These are phyloP conservation scores for Phylloporus sp. DNA, from an alignment of 1,284 basidiomycete genomes.

Conservation along the genomic window DNA sequence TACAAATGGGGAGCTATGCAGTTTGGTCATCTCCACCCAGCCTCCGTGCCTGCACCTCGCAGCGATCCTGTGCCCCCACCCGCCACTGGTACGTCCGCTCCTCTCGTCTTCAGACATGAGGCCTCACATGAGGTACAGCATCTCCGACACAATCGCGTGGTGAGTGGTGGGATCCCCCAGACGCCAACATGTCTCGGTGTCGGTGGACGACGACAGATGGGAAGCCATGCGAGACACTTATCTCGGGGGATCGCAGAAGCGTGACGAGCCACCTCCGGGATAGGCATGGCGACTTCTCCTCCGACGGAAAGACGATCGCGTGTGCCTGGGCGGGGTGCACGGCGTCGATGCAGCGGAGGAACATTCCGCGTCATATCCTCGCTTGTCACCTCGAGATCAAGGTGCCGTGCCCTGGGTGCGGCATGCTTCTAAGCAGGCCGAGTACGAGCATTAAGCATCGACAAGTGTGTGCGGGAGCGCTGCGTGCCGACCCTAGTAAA, in stretches of 20 bases:
- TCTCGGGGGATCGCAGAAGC: slow-evolving; percentile 31
- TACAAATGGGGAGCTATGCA: slow-evolving; percentile 6
- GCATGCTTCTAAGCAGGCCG: slow-evolving; percentile 29
- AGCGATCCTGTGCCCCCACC: slow-evolving; percentile 16
- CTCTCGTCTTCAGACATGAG: neutral
- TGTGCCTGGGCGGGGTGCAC: slow-evolving; percentile 33
- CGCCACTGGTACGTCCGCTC: slow-evolving; percentile 21
- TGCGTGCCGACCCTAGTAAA: slow-evolving; percentile 5
- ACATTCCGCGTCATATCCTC: slow-evolving; percentile 38
- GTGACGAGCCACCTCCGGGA: slow-evolving; percentile 33
- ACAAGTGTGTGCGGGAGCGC: slow-evolving; percentile 14
- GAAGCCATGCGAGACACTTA: slow-evolving; percentile 22
- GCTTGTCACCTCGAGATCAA: slow-evolving; percentile 37
- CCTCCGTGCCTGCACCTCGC: neutral
- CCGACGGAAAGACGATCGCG: slow-evolving; percentile 20
- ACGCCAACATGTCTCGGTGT: slow-evolving; percentile 25
- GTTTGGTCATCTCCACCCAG: slow-evolving; percentile 1
- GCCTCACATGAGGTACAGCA: slow-evolving; percentile 25
- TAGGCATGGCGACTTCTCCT: slow-evolving; percentile 28
- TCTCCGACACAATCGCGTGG: slow-evolving; percentile 12
- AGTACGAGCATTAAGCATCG: slow-evolving; percentile 39
- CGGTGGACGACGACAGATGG: slow-evolving; percentile 23
- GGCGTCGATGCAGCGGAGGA: slow-evolving; percentile 33
- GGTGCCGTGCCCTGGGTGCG: slow-evolving; percentile 25
- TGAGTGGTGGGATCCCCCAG: slow-evolving; percentile 16